Evolutionary conservation across 108 stramenopile genomes (phyloP).

Genomic region (Fistulifera pelliculosa): DNA sequence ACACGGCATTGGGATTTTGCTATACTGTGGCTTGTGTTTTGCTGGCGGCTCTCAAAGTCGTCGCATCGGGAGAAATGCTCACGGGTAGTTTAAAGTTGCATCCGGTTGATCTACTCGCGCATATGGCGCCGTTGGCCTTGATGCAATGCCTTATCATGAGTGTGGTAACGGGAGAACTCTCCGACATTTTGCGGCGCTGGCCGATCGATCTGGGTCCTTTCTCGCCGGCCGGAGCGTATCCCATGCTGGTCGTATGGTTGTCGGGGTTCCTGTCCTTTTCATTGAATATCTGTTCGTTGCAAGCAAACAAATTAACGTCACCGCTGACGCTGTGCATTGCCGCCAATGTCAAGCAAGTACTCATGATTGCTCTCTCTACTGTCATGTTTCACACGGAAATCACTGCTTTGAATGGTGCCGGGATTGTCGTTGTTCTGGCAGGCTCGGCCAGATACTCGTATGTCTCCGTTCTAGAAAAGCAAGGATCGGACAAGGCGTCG

Average conservation of each 20-base stretch:
- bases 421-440: slow-evolving; percentile 55
- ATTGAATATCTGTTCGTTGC: slow-evolving; percentile 70
- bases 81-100: slow-evolving; percentile 65
- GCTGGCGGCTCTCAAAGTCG: slow-evolving; percentile 63
- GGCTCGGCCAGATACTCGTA: slow-evolving; percentile 76
- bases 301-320: slow-evolving; percentile 81
- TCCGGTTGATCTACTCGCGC: slow-evolving; percentile 66
- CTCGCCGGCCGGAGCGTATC: slow-evolving; percentile 11
- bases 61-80: slow-evolving; percentile 63
- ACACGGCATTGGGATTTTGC: slow-evolving; percentile 49
- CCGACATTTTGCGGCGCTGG: slow-evolving; percentile 35
- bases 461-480: slow-evolving; percentile 55
- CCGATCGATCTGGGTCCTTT: slow-evolving; percentile 25
- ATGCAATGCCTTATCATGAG: slow-evolving; percentile 43
- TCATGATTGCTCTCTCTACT: slow-evolving; percentile 55
- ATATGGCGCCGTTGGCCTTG: slow-evolving; percentile 81
- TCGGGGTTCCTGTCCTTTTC: slow-evolving; percentile 65
- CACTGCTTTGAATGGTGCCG: slow-evolving; percentile 42
- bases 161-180: slow-evolving; percentile 52
- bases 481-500: slow-evolving; percentile 1
- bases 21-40: slow-evolving; percentile 49
- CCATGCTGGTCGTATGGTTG: slow-evolving; percentile 32
- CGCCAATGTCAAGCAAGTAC: slow-evolving; percentile 85
- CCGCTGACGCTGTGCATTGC: slow-evolving; percentile 82
- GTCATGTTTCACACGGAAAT: slow-evolving; percentile 45